A percentile compares a stretch with the other conserved stretches of the same genome.
These are phyloP conservation scores for Tolypocladium tropicale DNA, from an alignment of 2,329 filamentous ascomycete species.

Conservation along the genomic window DNA sequence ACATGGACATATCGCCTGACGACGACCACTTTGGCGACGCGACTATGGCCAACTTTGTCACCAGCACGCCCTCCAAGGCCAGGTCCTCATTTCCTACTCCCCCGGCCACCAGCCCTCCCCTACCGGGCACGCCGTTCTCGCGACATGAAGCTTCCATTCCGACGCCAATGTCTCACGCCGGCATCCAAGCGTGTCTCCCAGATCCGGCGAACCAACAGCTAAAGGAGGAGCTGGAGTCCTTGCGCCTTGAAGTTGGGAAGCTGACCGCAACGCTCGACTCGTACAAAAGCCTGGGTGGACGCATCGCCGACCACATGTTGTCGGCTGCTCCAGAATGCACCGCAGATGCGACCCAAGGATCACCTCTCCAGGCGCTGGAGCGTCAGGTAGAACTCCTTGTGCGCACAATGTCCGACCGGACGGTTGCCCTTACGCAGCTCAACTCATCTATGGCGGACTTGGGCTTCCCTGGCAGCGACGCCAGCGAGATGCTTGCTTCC, in stretches of 20 bases:
- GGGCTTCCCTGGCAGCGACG: constrained; percentile 39
- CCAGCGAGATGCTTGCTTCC: constrained; percentile 35
- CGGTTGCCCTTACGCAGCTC: constrained; percentile 34
- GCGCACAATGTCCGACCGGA: constrained; percentile 36
- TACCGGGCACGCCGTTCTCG: constrained; percentile 26
- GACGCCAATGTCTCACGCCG: constrained; percentile 16
- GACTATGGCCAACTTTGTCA: constrained; percentile 38
- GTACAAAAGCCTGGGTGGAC: constrained; percentile 31
- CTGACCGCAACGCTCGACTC: constrained; percentile 35
- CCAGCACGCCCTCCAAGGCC: constrained; percentile 38
- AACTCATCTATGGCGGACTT: constrained; percentile 34
- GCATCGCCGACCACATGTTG: constrained; percentile 25
- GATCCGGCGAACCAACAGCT: constrained; percentile 32
- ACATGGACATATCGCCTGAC: constrained; percentile 7
- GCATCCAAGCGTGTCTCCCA: constrained; percentile 29
- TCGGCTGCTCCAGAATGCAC: constrained; percentile 6
- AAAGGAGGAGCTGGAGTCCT: constrained; percentile 35
- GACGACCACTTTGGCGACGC: constrained; percentile 36
- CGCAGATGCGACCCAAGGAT: constrained; percentile 4
- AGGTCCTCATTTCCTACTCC: constrained; percentile 43
- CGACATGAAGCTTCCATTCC: not conserved
- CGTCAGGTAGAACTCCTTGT: constrained; percentile 31
- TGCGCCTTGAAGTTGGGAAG: constrained; percentile 38
- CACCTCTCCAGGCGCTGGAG: constrained; percentile 25
- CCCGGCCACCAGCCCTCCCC: constrained; percentile 40